These are phyloP conservation scores for Hibiscus mutabilis DNA, from an alignment of 345 rosid species.

Conservation along the genomic window DNA sequence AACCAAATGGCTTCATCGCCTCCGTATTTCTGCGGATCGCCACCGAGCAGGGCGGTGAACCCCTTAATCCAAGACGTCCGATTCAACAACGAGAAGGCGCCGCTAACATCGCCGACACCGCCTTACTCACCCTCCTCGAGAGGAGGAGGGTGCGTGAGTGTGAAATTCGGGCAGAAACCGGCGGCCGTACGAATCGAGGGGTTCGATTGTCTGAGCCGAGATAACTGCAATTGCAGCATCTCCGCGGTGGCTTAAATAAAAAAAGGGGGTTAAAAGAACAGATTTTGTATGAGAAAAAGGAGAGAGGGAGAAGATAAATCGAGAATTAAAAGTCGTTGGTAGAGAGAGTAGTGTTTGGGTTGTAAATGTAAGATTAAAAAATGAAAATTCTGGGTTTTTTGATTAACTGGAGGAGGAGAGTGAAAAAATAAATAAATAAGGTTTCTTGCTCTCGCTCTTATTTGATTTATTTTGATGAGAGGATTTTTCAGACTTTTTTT, in stretches of 20 bases:
- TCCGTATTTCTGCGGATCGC: slow-evolving; percentile 66
- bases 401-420: background rate
- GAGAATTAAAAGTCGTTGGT: background rate
- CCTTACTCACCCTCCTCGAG: slow-evolving; percentile 23
- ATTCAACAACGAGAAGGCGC: slow-evolving; percentile 40
- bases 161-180: slow-evolving; percentile 48
- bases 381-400: background rate
- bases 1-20: slow-evolving; percentile 44
- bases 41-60: slow-evolving; percentile 61
- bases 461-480: background rate
- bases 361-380: slow-evolving; percentile 20
- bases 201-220: slow-evolving; percentile 58
- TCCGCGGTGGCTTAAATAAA: slow-evolving; percentile 53
- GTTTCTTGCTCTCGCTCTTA: background rate
- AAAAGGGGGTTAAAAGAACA: background rate
- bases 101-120: slow-evolving; percentile 14
- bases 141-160: slow-evolving; percentile 56
- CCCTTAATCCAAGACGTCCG: slow-evolving; percentile 63
- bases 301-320: slow-evolving; percentile 6
- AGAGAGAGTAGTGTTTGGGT: background rate
- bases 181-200: slow-evolving; percentile 81
- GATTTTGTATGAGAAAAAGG: slow-evolving; percentile 12
- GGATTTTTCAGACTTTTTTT: background rate
- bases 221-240: slow-evolving; percentile 55
- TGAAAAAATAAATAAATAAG: background rate